Conservation (phyloP, 1,139 yeast species). For the Blastobotrys ciferrii region DNA sequence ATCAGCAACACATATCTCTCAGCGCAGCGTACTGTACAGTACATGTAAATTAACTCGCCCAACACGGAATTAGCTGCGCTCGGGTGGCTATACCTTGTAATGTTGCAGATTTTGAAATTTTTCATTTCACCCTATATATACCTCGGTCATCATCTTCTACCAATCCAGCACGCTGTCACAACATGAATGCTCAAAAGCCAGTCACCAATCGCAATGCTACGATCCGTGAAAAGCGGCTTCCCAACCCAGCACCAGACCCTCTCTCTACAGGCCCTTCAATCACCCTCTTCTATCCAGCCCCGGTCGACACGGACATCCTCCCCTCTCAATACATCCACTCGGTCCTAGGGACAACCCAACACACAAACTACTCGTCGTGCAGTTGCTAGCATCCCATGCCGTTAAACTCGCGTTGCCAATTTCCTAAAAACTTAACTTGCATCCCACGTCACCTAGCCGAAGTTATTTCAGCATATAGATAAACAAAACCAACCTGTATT, state of each 20-base stretch:
- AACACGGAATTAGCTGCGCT: not conserved
- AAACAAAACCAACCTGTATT: no score
- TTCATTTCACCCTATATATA: not conserved
- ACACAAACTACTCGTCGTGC: not conserved
- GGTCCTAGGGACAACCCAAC: not conserved
- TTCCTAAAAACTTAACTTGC: no score
- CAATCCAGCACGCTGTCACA: no score
- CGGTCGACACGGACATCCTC: slow-evolving; percentile 1
- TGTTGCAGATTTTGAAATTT: not conserved
- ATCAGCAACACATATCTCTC: no score
- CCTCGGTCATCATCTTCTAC: not conserved
- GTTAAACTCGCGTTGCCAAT: no score
- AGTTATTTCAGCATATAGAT: no score
- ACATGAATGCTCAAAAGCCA: no score
- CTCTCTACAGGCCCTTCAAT: not conserved
- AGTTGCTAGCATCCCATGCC: not conserved
- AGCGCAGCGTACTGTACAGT: no score
- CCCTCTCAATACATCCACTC: slow-evolving; percentile 6
- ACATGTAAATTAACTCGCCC: not conserved
- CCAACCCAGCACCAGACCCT: not conserved
- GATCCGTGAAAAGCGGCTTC: not conserved
- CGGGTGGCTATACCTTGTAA: not conserved
- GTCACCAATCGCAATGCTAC: not conserved
- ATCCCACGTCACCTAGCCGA: no score
- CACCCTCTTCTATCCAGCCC: slow-evolving; percentile 7